Base-by-base conservation (phyloP, 805 yeast species). In the Cyberlindnera meyerae region DNA sequence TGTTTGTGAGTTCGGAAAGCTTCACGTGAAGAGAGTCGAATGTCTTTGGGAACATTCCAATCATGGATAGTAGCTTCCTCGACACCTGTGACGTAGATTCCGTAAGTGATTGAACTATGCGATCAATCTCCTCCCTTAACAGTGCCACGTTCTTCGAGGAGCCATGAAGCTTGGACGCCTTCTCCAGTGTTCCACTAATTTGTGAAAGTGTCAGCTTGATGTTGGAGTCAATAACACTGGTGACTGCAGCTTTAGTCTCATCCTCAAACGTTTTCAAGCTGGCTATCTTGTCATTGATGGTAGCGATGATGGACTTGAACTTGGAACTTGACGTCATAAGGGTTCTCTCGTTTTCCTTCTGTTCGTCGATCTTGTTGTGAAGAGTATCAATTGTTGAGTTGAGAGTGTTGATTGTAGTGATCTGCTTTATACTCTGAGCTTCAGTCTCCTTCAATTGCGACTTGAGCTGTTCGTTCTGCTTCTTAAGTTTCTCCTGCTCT, bases 401-500 rank as follows among this genome's bases (percentile, higher is more conserved):
- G 29, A 61, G 42, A 1, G 57, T 49, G 21, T 48, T 49, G 11
- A 57, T 54, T 16, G 48, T 22, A 3, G 57, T 47, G 31, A 44
- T 37, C 36, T 45, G 49, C 16, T 45, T 53, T 18, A 48, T 41
- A 33, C 42, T 44, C 34, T 52, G 50, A 2, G 43, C 28, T 29
- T 51, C 55, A 2, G 43, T 36, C 8, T 45, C 44, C n/a, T 51
- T 31, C 9, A 49, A 37, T 32, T 46, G 52, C 11, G 38, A 20
- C 16, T 51, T 59, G 29, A 59, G 54, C 14, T 37, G 42, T 22
- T 54, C 50, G 36, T 67, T 58, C 43, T 71, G 71, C 24, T 59
- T 54, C 21, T 53, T 54, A 18, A 73, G 43, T 6, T 62, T 54
- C 16, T 66, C 70, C n/a, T 62, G 63, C 8, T 58, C 58, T 32